Evolutionary conservation across 2,329 filamentous ascomycete genomes (phyloP).

Genomic region (Stemphylium beticola): DNA sequence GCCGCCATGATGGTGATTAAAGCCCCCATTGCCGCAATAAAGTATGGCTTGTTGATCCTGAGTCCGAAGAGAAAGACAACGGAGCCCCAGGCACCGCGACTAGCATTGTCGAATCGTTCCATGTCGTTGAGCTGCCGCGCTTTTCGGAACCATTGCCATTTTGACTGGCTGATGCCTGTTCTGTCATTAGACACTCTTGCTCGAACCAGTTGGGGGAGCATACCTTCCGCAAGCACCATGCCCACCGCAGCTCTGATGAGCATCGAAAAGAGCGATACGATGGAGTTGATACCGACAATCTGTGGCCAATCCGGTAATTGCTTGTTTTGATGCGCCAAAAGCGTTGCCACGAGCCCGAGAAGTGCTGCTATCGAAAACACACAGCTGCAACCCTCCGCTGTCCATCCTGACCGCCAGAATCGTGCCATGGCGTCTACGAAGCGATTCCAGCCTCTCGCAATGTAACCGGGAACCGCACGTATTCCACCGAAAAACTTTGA

Average conservation of each 20-base stretch:
- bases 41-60: conserved; percentile 3
- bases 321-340: conserved; percentile 7
- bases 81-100: conserved; percentile 19
- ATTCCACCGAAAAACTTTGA: not conserved
- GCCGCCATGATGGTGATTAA: conserved; percentile 9
- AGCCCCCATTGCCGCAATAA: conserved; percentile 12
- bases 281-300: conserved; percentile 15
- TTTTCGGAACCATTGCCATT: conserved; percentile 19
- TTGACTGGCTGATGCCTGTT: conserved; percentile 21
- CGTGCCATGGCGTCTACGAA: not conserved
- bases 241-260: conserved; percentile 12
- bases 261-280: conserved; percentile 15
- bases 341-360: conserved; percentile 8
- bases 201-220: too few species aligned
- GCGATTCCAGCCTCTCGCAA: not conserved
- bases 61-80: conserved; percentile 4
- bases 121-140: conserved; percentile 10
- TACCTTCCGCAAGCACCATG: conserved; percentile 18
- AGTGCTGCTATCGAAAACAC: conserved; percentile 10
- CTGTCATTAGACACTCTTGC: not conserved
- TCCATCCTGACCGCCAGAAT: conserved; percentile 11
- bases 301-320: conserved; percentile 18
- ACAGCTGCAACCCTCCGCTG: conserved; percentile 10
- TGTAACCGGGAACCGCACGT: not conserved
- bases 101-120: conserved; percentile 15